Conservation (phyloP, 1,284 basidiomycete species). For the Wallemia hederae region DNA sequence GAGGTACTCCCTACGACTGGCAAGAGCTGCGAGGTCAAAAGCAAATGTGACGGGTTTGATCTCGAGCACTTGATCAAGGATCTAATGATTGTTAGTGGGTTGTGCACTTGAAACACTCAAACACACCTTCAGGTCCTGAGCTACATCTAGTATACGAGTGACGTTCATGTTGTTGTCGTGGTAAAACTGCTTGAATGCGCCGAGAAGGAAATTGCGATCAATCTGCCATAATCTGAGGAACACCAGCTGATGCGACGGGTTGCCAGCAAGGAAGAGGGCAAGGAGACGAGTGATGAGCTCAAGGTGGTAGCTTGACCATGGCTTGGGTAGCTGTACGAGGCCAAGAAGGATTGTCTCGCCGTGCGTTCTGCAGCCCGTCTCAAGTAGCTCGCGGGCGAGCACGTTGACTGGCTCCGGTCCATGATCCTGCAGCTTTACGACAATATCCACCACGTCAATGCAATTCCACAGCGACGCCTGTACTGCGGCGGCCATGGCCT, state of each 20-base stretch:
- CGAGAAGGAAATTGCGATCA: conserved; percentile 51
- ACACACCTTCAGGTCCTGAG: conserved; percentile 65
- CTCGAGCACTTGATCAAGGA: conserved; percentile 62
- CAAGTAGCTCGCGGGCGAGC: conserved; percentile 60
- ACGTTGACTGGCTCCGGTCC: conserved; percentile 37
- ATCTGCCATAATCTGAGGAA: conserved; percentile 90
- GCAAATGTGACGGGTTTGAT: conserved; percentile 62
- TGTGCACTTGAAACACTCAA: not conserved
- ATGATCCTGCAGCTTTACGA: conserved; percentile 41
- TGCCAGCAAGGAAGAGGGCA: conserved; percentile 65
- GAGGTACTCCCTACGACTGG: conserved; percentile 70
- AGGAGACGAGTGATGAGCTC: conserved; percentile 66
- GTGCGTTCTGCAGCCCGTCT: conserved; percentile 69
- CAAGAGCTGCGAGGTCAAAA: conserved; percentile 73
- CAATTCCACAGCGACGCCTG: conserved; percentile 85
- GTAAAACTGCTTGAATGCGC: conserved; percentile 71
- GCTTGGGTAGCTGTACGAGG: conserved; percentile 54
- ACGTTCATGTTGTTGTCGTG: conserved; percentile 75
- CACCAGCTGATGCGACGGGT: conserved; percentile 79
- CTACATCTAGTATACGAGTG: conserved; percentile 75
- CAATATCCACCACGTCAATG: conserved; percentile 63
- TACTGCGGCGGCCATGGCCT: conserved; percentile 50
- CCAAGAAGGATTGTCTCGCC: conserved; percentile 87
- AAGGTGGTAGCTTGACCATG: conserved; percentile 58
- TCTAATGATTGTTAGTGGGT: conserved; percentile 23